These are phyloP conservation scores for Apiotrichum sp. DNA, from an alignment of 1,284 basidiomycete species.

Conservation along the genomic window DNA sequence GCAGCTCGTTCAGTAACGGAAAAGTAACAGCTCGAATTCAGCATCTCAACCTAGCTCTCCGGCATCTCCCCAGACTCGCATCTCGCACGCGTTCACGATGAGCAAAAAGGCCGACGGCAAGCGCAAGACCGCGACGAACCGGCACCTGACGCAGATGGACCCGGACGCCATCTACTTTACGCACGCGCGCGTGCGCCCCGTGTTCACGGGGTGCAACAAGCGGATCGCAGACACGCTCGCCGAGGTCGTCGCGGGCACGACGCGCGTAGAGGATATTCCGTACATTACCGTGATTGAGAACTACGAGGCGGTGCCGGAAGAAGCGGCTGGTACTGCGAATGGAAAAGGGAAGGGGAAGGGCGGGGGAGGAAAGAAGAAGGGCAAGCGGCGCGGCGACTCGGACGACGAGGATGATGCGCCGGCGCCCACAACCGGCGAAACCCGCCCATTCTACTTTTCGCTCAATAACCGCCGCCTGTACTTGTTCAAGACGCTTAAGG, in stretches of 20 bases:
- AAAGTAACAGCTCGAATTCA: too few relatives aligned
- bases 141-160: conserved; percentile 12
- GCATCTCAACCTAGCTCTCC: too few relatives aligned
- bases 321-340: neutral
- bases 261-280: conserved; percentile 13
- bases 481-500: conserved; percentile 16
- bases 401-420: neutral
- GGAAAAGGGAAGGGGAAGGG: neutral
- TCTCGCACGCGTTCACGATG: too few relatives aligned
- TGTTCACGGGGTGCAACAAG: conserved; percentile 18
- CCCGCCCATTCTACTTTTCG: conserved; percentile 15
- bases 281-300: conserved; percentile 20
- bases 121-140: conserved; percentile 14
- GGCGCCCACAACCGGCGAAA: neutral
- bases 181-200: conserved; percentile 14
- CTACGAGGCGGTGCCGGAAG: conserved; percentile 3
- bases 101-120: neutral
- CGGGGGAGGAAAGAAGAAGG: neutral
- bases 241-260: conserved; percentile 12
- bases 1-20: too few relatives aligned
- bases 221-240: conserved; percentile 14
- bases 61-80: too few relatives aligned
- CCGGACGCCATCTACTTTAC: conserved; percentile 16
- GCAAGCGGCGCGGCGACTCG: neutral
- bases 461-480: conserved; percentile 16